phyloP scores from a whole-genome alignment of 2,329 filamentous ascomycete genomes.

The Talaromyces sp. region DNA sequence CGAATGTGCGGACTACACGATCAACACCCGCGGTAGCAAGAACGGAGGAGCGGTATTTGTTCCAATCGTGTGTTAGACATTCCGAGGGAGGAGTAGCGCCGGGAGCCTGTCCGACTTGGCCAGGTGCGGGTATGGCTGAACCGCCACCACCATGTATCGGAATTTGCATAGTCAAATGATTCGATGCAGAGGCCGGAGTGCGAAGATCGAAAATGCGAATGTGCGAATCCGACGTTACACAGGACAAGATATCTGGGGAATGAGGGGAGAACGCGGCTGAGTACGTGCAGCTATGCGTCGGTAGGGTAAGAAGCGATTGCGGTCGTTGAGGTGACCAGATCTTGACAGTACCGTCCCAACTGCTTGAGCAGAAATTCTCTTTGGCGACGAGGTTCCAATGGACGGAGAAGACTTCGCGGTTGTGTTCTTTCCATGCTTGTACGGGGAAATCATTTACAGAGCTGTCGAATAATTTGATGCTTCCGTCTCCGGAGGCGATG shows the following conservation, averaged over 20 bases:
- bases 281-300: slow-evolving; percentile 92
- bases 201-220: slow-evolving; percentile 89
- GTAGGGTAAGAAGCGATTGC: slow-evolving; percentile 76
- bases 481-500: slow-evolving; percentile 86
- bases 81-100: slow-evolving; percentile 63
- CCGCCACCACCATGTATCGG: slow-evolving; percentile 77
- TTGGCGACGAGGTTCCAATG: slow-evolving; percentile 91
- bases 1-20: slow-evolving; percentile 80
- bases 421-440: slow-evolving; percentile 89
- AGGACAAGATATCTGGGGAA: slow-evolving; percentile 77
- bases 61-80: slow-evolving; percentile 95
- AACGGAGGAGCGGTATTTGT: slow-evolving; percentile 86
- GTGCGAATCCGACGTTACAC: slow-evolving; percentile 84
- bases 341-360: slow-evolving; percentile 95
- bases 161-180: slow-evolving; percentile 79
- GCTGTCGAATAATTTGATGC: slow-evolving; percentile 89
- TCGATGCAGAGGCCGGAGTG: slow-evolving; percentile 77
- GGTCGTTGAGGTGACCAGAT: slow-evolving; percentile 82
- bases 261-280: slow-evolving; percentile 87
- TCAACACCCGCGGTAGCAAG: slow-evolving; percentile 90
- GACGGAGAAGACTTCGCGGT: slow-evolving; percentile 86
- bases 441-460: slow-evolving; percentile 78
- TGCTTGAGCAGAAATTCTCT: slow-evolving; percentile 83
- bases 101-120: slow-evolving; percentile 34
- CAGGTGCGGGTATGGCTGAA: slow-evolving; percentile 47